Conservation (phyloP, 2,329 filamentous ascomycete genomes). For the Aspergillus sp. region DNA sequence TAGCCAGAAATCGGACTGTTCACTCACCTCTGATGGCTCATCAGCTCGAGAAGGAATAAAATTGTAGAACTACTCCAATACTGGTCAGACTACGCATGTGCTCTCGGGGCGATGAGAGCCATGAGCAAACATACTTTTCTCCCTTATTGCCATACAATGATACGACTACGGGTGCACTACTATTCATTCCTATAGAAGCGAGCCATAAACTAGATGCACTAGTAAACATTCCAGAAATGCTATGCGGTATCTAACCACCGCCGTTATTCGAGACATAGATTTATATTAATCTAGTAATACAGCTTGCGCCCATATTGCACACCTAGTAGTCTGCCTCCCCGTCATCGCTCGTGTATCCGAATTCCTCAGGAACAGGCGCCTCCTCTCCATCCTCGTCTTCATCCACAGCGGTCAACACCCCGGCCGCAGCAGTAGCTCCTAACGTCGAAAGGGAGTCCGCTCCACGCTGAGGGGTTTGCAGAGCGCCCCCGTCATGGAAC, state of each 20-base stretch:
- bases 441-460: slow-evolving; percentile 23
- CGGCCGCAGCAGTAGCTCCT: slow-evolving; percentile 71
- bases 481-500: slow-evolving; percentile 33
- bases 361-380: slow-evolving; percentile 48
- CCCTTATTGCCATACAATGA: too few species aligned
- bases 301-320: slow-evolving; percentile 25
- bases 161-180: too few species aligned
- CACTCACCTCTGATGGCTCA: too few species aligned
- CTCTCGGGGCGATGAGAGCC: too few species aligned
- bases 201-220: background rate
- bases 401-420: slow-evolving; percentile 81
- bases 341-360: slow-evolving; percentile 48
- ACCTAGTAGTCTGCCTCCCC: slow-evolving; percentile 29
- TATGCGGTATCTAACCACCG: slow-evolving; percentile 11
- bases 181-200: background rate
- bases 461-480: slow-evolving; percentile 35
- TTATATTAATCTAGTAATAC: slow-evolving; percentile 41
- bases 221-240: slow-evolving; percentile 13
- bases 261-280: slow-evolving; percentile 25
- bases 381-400: slow-evolving; percentile 59
- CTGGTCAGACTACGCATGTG: too few species aligned
- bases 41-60: too few species aligned
- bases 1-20: too few species aligned
- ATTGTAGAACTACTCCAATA: too few species aligned
- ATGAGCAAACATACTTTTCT: too few species aligned